Conservation (phyloP, 2,329 filamentous ascomycete genomes). For the Didymella sp. region DNA sequence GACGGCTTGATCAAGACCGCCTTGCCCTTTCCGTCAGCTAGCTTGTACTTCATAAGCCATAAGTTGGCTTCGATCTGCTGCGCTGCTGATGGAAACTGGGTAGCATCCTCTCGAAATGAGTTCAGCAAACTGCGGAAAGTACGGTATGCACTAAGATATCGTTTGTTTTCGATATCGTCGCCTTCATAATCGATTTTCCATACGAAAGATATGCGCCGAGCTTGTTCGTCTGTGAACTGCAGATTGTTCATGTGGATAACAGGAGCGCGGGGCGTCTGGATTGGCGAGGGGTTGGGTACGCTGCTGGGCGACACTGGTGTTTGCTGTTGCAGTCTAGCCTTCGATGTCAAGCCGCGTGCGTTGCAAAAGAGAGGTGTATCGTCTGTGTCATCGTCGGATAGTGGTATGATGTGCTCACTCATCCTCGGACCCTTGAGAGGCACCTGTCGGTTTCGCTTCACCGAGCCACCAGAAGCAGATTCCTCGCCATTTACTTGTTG, state of each 20-base stretch:
- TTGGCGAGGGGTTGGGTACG: background rate
- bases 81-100: background rate
- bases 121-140: background rate
- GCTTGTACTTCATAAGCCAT: background rate
- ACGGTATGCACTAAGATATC: background rate
- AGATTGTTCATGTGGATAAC: background rate
- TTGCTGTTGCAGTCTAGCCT: background rate
- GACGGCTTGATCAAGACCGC: background rate
- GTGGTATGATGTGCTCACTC: background rate
- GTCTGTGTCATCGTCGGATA: background rate
- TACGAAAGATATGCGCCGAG: background rate
- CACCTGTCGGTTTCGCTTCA: background rate
- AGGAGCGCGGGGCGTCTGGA: background rate
- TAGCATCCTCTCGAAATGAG: background rate
- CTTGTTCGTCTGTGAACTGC: background rate
- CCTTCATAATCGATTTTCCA: constrained; percentile 1
- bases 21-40: background rate
- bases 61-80: background rate
- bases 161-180: background rate
- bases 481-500: background rate
- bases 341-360: background rate
- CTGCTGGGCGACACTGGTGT: background rate
- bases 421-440: background rate
- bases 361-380: background rate
- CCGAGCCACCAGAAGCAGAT: background rate